Percentiles rank a stretch among this genome's conserved stretches.
Evolutionary conservation across 2,329 filamentous ascomycete species (phyloP).

Genomic region (Colletotrichum lini): DNA sequence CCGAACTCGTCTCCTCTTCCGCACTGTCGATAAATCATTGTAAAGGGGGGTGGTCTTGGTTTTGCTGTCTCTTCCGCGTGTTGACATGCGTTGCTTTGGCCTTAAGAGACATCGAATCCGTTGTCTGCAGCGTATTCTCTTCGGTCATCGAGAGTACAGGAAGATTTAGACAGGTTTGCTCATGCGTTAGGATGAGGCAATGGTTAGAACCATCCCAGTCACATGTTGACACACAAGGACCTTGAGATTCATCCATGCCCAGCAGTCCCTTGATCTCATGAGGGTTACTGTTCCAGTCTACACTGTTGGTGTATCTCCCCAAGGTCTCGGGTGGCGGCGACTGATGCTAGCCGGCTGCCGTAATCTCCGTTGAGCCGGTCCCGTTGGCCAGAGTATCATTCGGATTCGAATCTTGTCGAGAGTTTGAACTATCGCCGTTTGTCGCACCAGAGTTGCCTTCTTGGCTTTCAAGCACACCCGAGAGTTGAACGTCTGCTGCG

Average conservation of each 20-base stretch:
- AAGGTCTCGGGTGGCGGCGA: neutral
- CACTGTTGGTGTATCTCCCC: neutral
- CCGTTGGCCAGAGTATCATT: slow-evolving; percentile 30
- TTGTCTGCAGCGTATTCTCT: neutral
- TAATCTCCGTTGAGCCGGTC: slow-evolving; percentile 20
- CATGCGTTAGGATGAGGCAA: neutral
- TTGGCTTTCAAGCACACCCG: slow-evolving; percentile 49
- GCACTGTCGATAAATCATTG: neutral
- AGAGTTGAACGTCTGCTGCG: slow-evolving; percentile 61
- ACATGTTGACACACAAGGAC: neutral
- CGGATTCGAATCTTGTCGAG: slow-evolving; percentile 36
- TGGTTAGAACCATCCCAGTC: neutral
- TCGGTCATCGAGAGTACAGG: neutral
- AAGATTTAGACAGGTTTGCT: neutral
- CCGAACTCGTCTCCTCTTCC: neutral
- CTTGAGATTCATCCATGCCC: slow-evolving; percentile 3
- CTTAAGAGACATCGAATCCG: neutral
- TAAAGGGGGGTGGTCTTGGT: too few species aligned
- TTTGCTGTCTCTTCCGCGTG: neutral
- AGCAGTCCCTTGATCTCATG: neutral
- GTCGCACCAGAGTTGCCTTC: slow-evolving; percentile 24
- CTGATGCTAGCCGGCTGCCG: slow-evolving; percentile 22
- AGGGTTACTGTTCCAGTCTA: neutral
- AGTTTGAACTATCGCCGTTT: slow-evolving; percentile 46
- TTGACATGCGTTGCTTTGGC: neutral